Evolutionary conservation across 805 yeast genomes (phyloP).

Genomic region (Kluyveromyces aestuarii): DNA sequence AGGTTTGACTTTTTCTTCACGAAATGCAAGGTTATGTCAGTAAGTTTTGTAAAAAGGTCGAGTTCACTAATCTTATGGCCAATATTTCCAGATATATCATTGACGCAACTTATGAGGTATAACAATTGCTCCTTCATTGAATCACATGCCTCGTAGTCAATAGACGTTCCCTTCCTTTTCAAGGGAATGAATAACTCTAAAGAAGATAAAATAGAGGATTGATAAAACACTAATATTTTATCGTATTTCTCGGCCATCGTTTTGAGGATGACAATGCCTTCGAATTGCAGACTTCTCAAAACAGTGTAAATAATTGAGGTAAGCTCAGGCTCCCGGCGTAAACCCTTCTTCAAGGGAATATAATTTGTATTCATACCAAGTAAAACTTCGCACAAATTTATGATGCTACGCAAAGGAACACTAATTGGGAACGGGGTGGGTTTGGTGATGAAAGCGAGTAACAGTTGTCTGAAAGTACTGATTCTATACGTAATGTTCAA

Average conservation of each 20-base stretch:
- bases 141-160: conserved; percentile 32
- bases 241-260: conserved; percentile 21
- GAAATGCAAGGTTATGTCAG: conserved; percentile 46
- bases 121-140: conserved; percentile 16
- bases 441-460: conserved; percentile 38
- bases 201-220: conserved; percentile 40
- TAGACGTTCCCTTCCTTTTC: conserved; percentile 28
- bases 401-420: conserved; percentile 54
- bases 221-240: conserved; percentile 36
- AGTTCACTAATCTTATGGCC: conserved; percentile 39
- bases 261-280: conserved; percentile 37
- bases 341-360: conserved; percentile 46
- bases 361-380: conserved; percentile 47
- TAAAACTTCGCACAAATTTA: conserved; percentile 44
- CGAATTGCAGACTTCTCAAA: conserved; percentile 35
- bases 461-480: conserved; percentile 35
- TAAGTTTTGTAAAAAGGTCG: conserved; percentile 43
- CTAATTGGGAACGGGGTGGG: conserved; percentile 48
- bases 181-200: conserved; percentile 56
- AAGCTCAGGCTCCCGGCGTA: conserved; percentile 44
- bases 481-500: conserved; percentile 45
- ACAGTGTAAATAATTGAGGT: conserved; percentile 37
- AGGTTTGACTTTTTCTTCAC: conserved; percentile 27
- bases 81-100: conserved; percentile 17
- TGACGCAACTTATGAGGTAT: conserved; percentile 15